phyloP scores from a whole-genome alignment of 2,329 filamentous ascomycete species.

The Neopestalotiopsis clavispora region DNA sequence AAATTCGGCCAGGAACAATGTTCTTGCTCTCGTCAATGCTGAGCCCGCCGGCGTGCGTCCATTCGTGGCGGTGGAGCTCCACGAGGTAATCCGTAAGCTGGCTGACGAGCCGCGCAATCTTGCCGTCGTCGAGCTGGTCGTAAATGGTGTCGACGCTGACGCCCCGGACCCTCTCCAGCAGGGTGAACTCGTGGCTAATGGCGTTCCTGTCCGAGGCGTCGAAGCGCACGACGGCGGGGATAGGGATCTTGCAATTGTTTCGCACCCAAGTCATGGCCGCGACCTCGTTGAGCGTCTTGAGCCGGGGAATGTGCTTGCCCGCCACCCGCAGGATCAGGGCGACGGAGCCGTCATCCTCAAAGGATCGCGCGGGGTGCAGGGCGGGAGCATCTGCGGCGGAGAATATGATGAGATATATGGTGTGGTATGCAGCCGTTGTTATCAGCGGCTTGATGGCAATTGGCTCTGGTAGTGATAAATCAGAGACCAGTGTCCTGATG shows the following conservation, averaged over 20 bases:
- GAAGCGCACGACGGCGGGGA: constrained; percentile 11
- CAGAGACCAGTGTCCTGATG: constrained; percentile 3
- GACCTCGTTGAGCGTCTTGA: constrained; percentile 19
- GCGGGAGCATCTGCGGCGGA: not conserved
- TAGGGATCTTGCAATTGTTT: not conserved
- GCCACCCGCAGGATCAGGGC: constrained; percentile 15
- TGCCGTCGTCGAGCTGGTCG: not conserved
- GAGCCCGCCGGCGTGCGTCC: constrained; percentile 34
- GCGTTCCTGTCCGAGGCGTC: constrained; percentile 5
- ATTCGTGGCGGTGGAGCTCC: constrained; percentile 18
- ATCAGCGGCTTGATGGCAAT: constrained; percentile 5
- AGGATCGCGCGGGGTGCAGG: not conserved
- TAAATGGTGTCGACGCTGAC: constrained; percentile 13
- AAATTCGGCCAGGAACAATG: constrained; percentile 28
- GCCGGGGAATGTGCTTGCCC: constrained; percentile 14
- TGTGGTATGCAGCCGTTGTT: constrained; percentile 14
- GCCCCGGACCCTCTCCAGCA: constrained; percentile 3
- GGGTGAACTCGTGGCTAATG: constrained; percentile 7
- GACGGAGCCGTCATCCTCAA: not conserved
- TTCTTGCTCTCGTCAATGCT: constrained; percentile 19
- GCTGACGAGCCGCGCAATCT: not conserved
- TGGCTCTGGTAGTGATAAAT: constrained; percentile 9
- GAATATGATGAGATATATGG: constrained; percentile 15
- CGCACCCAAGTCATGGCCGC: constrained; percentile 18
- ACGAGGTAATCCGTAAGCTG: constrained; percentile 9